Conservation (phyloP, 2,329 filamentous ascomycete genomes). For the Rhytidhysteron rufulum region DNA sequence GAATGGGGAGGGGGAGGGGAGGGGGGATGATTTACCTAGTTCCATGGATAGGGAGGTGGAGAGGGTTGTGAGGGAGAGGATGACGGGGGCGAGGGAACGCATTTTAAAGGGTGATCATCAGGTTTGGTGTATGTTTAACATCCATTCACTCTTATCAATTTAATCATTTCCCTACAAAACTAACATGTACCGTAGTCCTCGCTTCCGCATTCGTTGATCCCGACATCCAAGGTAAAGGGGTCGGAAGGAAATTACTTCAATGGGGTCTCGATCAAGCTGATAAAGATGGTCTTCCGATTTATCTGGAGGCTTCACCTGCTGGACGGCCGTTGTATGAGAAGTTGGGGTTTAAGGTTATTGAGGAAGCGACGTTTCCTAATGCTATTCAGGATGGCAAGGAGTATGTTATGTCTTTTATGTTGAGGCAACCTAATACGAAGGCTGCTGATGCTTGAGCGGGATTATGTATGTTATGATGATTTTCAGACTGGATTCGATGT, state of each 20-base stretch:
- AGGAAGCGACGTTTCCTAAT: background rate
- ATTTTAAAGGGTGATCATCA: slow-evolving; percentile 6
- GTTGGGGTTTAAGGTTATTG: slow-evolving; percentile 5
- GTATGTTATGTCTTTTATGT: background rate
- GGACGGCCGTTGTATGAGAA: slow-evolving; percentile 13
- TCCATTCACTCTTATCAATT: background rate
- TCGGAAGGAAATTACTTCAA: slow-evolving; percentile 13
- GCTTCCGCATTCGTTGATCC: slow-evolving; percentile 12
- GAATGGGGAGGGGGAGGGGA: background rate
- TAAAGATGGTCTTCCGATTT: slow-evolving; percentile 10
- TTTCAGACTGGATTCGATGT: too few species aligned
- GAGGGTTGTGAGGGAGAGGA: background rate
- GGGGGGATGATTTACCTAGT: background rate
- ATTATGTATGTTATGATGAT: too few species aligned
- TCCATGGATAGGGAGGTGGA: background rate
- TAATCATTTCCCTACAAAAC: background rate
- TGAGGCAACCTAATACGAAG: slow-evolving; percentile 1
- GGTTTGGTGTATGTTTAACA: slow-evolving; percentile 10
- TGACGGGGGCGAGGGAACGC: slow-evolving; percentile 5
- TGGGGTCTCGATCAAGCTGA: slow-evolving; percentile 13
- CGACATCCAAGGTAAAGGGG: slow-evolving; percentile 13
- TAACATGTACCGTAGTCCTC: slow-evolving; percentile 12
- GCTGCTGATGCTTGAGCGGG: too few species aligned
- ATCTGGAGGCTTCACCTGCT: slow-evolving; percentile 11
- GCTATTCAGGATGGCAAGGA: background rate